Base-by-base conservation (phyloP, 768 basidiomycete genomes). In the Ramaria rubella region DNA sequence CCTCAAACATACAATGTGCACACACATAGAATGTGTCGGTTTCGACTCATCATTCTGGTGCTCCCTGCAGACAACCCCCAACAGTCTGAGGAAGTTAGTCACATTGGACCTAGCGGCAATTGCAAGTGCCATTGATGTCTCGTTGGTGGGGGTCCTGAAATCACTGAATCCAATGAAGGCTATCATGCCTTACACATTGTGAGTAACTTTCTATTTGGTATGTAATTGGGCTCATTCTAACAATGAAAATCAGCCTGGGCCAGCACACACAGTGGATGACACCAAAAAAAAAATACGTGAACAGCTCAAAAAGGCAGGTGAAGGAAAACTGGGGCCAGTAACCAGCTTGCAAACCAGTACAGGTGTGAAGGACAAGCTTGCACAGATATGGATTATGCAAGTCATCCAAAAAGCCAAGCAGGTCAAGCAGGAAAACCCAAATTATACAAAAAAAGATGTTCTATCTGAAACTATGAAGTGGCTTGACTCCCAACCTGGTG, bases 381-480 rank as follows among this genome's bases (percentile, higher is more conserved):
- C 73, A 0, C 70, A 76, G 55, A 52, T 65, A 36, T 76, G 71
- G 71, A 74, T 77, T 57, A 66, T 7, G 43, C 15, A 21, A 21
- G 23, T 45, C 19, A 45, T 8, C 19, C 9, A 7, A 7, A 8
- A 45, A 45, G 43, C 43, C n/a, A 45, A 45, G 19, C 7, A 45
- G 15, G 8, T 45, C 19, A 45, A 45, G 23, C 8, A n/a, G 43
- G 43, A 45, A 45, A 45, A 45, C 23, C 43, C 43, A 8, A 7
- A 7, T n/a, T 45, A 9, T 7, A 45, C 43, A 21, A 9, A 8
- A 9, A 24, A 8, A 8, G 9, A 45, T 7, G 43, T 45, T 7
- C 43, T 8, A 21, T 11, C 11, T 11, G 23, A 9, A n/a, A 24
- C 43, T 9, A 21, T 45, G n/a, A 45, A 45, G 23, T 45, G 43